Conservation (phyloP, 768 basidiomycete species). For the Clavaria fumosa region DNA sequence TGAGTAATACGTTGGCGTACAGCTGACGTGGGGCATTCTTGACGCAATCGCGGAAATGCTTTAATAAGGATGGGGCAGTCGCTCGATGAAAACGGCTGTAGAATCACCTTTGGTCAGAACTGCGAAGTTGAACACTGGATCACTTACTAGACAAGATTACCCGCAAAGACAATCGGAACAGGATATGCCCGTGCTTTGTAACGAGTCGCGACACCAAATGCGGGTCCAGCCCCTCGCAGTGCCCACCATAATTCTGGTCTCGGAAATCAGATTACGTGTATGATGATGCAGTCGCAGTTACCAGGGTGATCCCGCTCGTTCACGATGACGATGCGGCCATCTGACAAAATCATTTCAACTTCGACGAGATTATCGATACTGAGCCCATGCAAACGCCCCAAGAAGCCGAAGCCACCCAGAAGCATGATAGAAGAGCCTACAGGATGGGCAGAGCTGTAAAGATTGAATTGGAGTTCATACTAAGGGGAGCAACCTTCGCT, state of each 20-base stretch:
- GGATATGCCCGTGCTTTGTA: conserved; percentile 84
- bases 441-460: conserved; percentile 58
- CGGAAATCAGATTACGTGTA: not conserved
- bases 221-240: conserved; percentile 67
- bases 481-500: conserved; percentile 15
- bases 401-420: conserved; percentile 79
- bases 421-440: conserved; percentile 70
- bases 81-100: conserved; percentile 69
- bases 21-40: conserved; percentile 78
- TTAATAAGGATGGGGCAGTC: conserved; percentile 80
- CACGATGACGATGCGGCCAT: conserved; percentile 70
- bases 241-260: conserved; percentile 75
- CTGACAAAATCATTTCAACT: conserved; percentile 82
- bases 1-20: conserved; percentile 82
- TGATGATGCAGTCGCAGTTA: too few relatives aligned
- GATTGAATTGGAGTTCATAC: conserved; percentile 5
- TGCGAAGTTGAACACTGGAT: conserved; percentile 1
- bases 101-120: conserved; percentile 8
- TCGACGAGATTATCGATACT: conserved; percentile 86
- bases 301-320: conserved; percentile 61
- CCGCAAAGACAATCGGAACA: conserved; percentile 81
- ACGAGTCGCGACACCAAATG: conserved; percentile 74
- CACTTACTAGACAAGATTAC: conserved; percentile 81
- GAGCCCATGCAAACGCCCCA: conserved; percentile 69
- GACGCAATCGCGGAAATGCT: conserved; percentile 86